Evolutionary conservation across 768 basidiomycete species (phyloP).

Genomic region (Hericium rajendrae): DNA sequence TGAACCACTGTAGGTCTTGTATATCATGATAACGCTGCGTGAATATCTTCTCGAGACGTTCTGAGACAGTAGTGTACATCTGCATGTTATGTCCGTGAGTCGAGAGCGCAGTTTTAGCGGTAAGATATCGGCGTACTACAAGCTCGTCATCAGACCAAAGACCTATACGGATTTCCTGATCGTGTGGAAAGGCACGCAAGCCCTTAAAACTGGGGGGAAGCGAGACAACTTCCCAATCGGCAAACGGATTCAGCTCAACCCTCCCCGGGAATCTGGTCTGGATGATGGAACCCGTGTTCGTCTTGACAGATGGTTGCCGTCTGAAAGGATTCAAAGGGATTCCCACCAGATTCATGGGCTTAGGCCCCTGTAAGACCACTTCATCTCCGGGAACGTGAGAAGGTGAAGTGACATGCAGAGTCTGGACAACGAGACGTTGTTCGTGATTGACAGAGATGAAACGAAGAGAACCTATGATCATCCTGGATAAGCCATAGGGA

Average conservation of each 20-base stretch:
- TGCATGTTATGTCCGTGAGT: no score
- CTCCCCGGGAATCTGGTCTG: background rate
- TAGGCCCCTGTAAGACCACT: background rate
- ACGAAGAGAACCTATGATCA: constrained; percentile 24
- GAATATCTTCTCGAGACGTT: background rate
- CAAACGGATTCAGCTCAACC: background rate
- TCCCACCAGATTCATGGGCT: background rate
- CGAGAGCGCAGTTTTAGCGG: no score
- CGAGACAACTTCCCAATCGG: background rate
- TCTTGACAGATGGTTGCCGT: background rate
- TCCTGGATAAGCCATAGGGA: background rate
- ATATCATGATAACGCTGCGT: background rate
- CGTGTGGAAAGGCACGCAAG: background rate
- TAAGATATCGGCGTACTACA: background rate
- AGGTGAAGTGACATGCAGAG: background rate
- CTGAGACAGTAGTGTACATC: no score
- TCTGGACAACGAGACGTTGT: constrained; percentile 36
- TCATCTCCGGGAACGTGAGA: background rate
- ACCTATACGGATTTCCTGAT: background rate
- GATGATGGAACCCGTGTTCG: background rate
- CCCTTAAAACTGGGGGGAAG: background rate
- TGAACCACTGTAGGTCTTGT: constrained; percentile 7
- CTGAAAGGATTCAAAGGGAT: background rate
- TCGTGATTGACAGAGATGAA: constrained; percentile 34
- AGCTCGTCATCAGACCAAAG: background rate